Percentiles rank a stretch among this genome's conserved stretches.
phyloP scores from a whole-genome alignment of 331 rosid species.

The Ulmus americana region DNA sequence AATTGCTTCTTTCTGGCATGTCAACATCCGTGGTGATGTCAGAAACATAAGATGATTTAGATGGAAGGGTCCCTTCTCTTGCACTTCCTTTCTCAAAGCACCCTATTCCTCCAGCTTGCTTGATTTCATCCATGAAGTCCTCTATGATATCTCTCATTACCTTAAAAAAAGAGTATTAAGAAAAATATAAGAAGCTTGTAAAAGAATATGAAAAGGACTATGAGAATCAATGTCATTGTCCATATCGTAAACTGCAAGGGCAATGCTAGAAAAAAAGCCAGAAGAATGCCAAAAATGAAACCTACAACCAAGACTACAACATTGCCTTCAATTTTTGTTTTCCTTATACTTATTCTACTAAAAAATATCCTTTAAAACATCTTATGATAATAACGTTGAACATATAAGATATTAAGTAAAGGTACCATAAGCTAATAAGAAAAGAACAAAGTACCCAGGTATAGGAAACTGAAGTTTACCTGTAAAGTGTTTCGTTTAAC shows the following conservation, averaged over 20 bases:
- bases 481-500: conserved; percentile 55
- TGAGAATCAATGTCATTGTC: neutral
- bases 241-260: neutral
- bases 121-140: conserved; percentile 80
- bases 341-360: neutral
- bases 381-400: neutral
- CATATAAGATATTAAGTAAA: neutral
- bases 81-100: conserved; percentile 45
- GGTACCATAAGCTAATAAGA: neutral
- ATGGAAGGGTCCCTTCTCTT: conserved; percentile 30
- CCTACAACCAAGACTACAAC: neutral
- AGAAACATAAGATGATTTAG: conserved; percentile 30
- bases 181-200: neutral
- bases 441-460: conserved; percentile 1
- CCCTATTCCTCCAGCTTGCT: conserved; percentile 61
- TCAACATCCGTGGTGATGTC: conserved; percentile 27
- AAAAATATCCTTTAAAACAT: neutral
- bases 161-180: conserved; percentile 31
- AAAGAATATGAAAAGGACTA: neutral
- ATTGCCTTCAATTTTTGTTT: neutral
- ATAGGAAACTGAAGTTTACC: conserved; percentile 40
- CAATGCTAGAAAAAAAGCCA: neutral
- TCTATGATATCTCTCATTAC: conserved; percentile 72
- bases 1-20: conserved; percentile 26
- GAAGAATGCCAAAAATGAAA: neutral